Conservation (phyloP, 2,329 filamentous ascomycete genomes). For the Macrophomina tecta region DNA sequence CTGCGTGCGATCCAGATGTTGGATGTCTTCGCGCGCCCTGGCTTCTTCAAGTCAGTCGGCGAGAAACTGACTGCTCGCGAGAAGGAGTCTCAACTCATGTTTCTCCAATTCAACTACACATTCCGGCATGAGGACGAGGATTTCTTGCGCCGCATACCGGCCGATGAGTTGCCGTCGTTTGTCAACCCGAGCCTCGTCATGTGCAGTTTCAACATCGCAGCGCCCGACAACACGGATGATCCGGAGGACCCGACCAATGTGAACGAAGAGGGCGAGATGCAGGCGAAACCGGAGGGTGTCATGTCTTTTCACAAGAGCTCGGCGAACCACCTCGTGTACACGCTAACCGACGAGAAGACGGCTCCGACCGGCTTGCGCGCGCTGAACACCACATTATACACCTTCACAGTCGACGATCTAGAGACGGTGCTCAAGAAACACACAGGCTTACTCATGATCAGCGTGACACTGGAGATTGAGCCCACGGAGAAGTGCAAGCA, state of each 20-base stretch:
- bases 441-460: conserved; percentile 47
- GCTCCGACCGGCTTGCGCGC: conserved; percentile 42
- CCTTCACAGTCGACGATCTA: conserved; percentile 44
- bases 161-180: conserved; percentile 43
- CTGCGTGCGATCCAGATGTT: conserved; percentile 55
- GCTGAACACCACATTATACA: conserved; percentile 52
- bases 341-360: conserved; percentile 41
- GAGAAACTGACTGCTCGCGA: conserved; percentile 29
- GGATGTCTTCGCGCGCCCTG: conserved; percentile 52
- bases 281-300: conserved; percentile 41
- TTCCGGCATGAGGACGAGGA: conserved; percentile 53
- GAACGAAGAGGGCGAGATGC: conserved; percentile 29
- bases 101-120: conserved; percentile 56
- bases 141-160: conserved; percentile 50
- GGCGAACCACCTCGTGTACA: conserved; percentile 38
- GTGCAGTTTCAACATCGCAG: conserved; percentile 45
- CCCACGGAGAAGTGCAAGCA: conserved; percentile 43
- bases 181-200: conserved; percentile 48
- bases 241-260: conserved; percentile 33
- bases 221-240: conserved; percentile 40
- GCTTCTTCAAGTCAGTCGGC: conserved; percentile 46
- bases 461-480: conserved; percentile 45
- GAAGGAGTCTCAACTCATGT: conserved; percentile 44
- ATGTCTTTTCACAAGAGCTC: conserved; percentile 45
- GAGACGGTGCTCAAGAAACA: conserved; percentile 43